Conservation (phyloP, 2,329 filamentous ascomycete species). For the Microthyrium microscopicum region DNA sequence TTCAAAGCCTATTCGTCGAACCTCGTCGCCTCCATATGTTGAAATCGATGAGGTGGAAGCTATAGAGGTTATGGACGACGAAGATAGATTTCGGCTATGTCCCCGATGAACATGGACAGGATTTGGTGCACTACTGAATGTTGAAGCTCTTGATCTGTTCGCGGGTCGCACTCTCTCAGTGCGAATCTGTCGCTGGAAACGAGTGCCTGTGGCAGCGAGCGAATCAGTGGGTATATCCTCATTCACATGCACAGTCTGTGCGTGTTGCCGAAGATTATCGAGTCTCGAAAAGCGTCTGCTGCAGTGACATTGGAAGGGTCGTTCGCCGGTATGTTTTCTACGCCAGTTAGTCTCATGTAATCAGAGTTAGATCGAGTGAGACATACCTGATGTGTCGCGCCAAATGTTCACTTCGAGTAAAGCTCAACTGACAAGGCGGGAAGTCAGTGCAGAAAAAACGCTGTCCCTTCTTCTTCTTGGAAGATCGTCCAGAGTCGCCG, state of each 20-base stretch:
- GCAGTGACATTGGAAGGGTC: constrained; percentile 93
- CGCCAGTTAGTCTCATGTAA: constrained; percentile 13
- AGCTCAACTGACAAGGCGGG: constrained; percentile 83
- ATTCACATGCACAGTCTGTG: constrained; percentile 93
- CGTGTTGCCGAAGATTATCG: constrained; percentile 91
- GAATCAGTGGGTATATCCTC: constrained; percentile 93
- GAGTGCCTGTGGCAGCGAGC: constrained; percentile 75
- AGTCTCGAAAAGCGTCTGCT: constrained; percentile 81
- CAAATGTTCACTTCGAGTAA: constrained; percentile 88
- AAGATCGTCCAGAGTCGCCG: constrained; percentile 51
- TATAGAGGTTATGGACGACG: constrained; percentile 70
- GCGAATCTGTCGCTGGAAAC: constrained; percentile 82
- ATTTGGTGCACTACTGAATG: constrained; percentile 49
- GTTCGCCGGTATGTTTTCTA: constrained; percentile 93
- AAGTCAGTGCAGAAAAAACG: constrained; percentile 94
- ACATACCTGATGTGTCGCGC: constrained; percentile 78
- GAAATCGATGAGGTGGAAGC: constrained; percentile 47
- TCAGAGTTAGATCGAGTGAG: background rate
- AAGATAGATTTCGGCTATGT: constrained; percentile 64
- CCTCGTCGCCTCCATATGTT: constrained; percentile 37
- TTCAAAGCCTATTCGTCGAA: constrained; percentile 60
- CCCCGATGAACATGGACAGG: constrained; percentile 18
- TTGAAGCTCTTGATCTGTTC: constrained; percentile 59
- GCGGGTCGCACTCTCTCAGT: constrained; percentile 67
- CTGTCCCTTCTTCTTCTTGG: constrained; percentile 92